phyloP scores from a whole-genome alignment of 352 stramenopile genomes.

The Labyrinthula sp. region DNA sequence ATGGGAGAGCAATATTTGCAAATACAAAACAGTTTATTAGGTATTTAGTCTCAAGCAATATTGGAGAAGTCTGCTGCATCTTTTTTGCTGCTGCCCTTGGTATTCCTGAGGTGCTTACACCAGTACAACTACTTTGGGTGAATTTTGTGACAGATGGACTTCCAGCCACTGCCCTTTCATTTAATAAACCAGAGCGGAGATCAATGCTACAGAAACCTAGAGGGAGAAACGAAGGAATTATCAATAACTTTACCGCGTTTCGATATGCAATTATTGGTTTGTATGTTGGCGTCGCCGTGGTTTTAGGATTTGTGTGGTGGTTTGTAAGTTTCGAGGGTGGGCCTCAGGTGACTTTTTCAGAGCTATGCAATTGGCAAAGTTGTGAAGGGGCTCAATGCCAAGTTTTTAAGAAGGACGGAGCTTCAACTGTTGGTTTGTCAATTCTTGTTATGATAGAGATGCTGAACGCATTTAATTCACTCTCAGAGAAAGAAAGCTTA shows the following conservation, averaged over 20 bases:
- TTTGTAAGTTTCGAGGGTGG: not conserved
- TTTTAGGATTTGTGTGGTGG: conserved; percentile 72
- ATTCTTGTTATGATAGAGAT: conserved; percentile 79
- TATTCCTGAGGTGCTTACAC: conserved; percentile 85
- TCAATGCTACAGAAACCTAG: conserved; percentile 85
- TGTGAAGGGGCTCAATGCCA: not conserved
- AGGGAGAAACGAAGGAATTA: conserved; percentile 79
- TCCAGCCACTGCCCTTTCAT: conserved; percentile 84
- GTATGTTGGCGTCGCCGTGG: conserved; percentile 65
- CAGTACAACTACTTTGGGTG: conserved; percentile 94
- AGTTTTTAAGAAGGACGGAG: conserved; percentile 52
- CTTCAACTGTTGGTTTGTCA: conserved; percentile 68
- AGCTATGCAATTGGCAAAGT: not conserved
- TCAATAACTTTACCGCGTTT: conserved; percentile 88
- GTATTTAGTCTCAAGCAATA: conserved; percentile 96
- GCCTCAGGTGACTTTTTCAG: not conserved
- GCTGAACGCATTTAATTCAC: conserved; percentile 75
- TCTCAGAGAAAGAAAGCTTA: conserved; percentile 47
- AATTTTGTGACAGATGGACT: conserved; percentile 97
- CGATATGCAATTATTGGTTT: conserved; percentile 79
- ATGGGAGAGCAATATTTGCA: conserved; percentile 56
- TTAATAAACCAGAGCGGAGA: conserved; percentile 88
- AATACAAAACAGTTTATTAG: conserved; percentile 98
- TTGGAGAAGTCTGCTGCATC: conserved; percentile 82
- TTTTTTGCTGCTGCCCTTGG: conserved; percentile 83